Evolutionary conservation across 2,329 filamentous ascomycete species (phyloP).

Genomic region (Fusarium sp.): DNA sequence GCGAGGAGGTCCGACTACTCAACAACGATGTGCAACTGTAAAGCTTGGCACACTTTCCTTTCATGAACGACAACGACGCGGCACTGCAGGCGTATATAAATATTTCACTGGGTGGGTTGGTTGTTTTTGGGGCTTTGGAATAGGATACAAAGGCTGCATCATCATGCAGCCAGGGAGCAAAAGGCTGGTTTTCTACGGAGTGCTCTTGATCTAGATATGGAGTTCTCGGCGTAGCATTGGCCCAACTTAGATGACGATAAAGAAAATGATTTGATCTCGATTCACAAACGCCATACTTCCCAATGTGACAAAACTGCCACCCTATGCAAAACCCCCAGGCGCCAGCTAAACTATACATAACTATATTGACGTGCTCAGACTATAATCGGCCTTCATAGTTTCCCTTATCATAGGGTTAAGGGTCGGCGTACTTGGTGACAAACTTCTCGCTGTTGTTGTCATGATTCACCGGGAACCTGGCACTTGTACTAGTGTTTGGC

Average conservation of each 20-base stretch:
- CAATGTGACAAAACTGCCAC: constrained; percentile 22
- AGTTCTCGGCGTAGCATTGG: constrained; percentile 46
- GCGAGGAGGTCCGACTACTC: constrained; percentile 90
- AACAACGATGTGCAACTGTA: constrained; percentile 90
- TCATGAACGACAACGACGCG: constrained; percentile 36
- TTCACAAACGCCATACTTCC: constrained; percentile 43
- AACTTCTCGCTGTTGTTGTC: constrained; percentile 62
- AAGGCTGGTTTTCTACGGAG: constrained; percentile 40
- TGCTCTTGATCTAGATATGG: constrained; percentile 46
- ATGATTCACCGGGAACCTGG: constrained; percentile 70
- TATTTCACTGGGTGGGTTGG: constrained; percentile 39
- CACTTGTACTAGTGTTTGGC: constrained; percentile 59
- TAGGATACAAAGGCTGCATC: constrained; percentile 37
- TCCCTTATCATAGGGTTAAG: constrained; percentile 1
- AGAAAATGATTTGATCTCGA: constrained; percentile 36
- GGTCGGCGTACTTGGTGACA: constrained; percentile 39
- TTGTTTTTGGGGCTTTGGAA: constrained; percentile 38
- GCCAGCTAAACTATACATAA: constrained; percentile 29
- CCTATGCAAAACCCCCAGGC: constrained; percentile 40
- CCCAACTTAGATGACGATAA: constrained; percentile 45
- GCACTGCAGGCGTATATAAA: constrained; percentile 47
- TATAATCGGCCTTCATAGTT: background rate
- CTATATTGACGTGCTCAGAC: background rate
- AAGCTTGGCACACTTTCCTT: constrained; percentile 15
- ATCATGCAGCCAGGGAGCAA: constrained; percentile 35